These are phyloP conservation scores for Synchytrium microbalum DNA, from an alignment of 371 early-diverging fungal species.

Conservation along the genomic window DNA sequence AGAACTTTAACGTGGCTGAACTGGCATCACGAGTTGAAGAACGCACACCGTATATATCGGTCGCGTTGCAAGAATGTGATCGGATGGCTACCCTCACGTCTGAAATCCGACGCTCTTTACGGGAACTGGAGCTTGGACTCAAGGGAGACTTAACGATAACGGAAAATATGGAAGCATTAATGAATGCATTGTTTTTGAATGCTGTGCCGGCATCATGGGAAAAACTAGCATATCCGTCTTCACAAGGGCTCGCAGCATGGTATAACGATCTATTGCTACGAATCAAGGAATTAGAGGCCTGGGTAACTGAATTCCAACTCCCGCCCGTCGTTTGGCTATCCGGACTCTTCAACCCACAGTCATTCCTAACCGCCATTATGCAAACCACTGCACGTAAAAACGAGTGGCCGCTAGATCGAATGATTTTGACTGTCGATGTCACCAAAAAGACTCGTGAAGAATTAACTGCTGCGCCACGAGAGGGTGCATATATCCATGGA, in stretches of 20 bases:
- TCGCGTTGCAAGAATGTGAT: slow-evolving; percentile 54
- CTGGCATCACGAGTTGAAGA: slow-evolving; percentile 51
- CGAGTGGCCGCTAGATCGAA: slow-evolving; percentile 56
- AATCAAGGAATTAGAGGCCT: slow-evolving; percentile 50
- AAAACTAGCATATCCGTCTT: slow-evolving; percentile 50
- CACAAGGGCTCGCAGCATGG: slow-evolving; percentile 44
- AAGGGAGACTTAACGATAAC: slow-evolving; percentile 55
- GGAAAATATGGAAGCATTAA: slow-evolving; percentile 50
- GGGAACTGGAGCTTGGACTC: slow-evolving; percentile 49
- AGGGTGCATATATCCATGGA: slow-evolving; percentile 54
- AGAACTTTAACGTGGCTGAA: slow-evolving; percentile 49
- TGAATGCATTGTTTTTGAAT: slow-evolving; percentile 49
- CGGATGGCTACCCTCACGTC: slow-evolving; percentile 47
- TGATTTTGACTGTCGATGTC: slow-evolving; percentile 53
- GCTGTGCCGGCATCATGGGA: slow-evolving; percentile 49
- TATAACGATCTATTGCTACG: slow-evolving; percentile 50
- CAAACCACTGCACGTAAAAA: slow-evolving; percentile 55
- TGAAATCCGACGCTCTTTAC: slow-evolving; percentile 48
- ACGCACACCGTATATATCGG: slow-evolving; percentile 54
- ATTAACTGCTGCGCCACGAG: slow-evolving; percentile 48
- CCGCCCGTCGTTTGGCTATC: slow-evolving; percentile 50
- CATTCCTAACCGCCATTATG: slow-evolving; percentile 59
- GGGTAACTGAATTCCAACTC: slow-evolving; percentile 57
- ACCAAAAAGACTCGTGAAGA: slow-evolving; percentile 53
- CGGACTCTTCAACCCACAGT: slow-evolving; percentile 56